Evolutionary conservation across 768 basidiomycete species (phyloP), one percentile per base, ranked within the genome.

Genomic region (Xerocomellus amylosporus): DNA sequence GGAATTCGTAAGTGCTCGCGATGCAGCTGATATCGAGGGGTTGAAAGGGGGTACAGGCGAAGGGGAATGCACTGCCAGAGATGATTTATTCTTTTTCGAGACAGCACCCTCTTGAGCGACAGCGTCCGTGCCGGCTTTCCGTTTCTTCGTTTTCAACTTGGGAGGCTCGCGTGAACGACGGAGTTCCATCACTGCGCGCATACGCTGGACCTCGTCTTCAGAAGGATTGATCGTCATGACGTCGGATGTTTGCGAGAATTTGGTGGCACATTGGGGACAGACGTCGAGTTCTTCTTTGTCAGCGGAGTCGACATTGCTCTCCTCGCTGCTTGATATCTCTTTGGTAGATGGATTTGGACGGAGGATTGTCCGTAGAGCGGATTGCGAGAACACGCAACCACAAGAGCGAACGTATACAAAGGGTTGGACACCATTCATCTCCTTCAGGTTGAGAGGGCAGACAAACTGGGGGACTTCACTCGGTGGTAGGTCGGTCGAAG

Each of bases 341-440:
- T 54, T 60, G 62, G 58, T 55, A 60, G 63, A 33, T 15, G 73
- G 61, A 1, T 70, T 63, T 44, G 70, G 57, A 52, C 64, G 30
- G 67, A 71, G 33, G 71, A 64, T 78, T 3, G 87, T 85, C 53
- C 84, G 86, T 39, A 98, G 77, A 3, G 88, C 91, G 0, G 86
- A 86, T 55, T 89, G 88, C 5, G 92, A 88, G 73, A 98, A 92
- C 31, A 93, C 92, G 68, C 93, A 95, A 15, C 94, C 94, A 63
- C 96, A 98, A 0, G 86, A 74, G 14, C 79, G 77, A 60, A 98
- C 71, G 66, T 94, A 96, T 49, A 94, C 85, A 69, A 98, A 98
- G 0, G 93, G 92, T 49, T 88, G 81, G 4, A 71, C 68, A 14
- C 97, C 97, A 61, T 92, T 93, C 93, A 98, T 98, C 73, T 97